Conservation (phyloP, 345 rosid species). For the Eucalyptus cloeziana region DNA sequence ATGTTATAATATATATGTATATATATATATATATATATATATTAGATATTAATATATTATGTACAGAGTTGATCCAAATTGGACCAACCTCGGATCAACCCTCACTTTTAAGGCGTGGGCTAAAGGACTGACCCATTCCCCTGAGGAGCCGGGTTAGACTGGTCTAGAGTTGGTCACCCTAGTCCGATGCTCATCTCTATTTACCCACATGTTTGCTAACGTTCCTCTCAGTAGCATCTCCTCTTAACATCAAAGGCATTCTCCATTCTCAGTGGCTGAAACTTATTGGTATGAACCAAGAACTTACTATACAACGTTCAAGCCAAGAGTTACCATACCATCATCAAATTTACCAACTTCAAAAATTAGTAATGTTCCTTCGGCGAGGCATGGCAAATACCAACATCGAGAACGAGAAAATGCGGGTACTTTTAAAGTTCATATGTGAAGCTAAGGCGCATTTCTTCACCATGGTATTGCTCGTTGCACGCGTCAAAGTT, state of each 20-base stretch:
- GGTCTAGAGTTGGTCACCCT: too few relatives aligned
- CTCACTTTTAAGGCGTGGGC: too few relatives aligned
- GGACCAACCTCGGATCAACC: too few relatives aligned
- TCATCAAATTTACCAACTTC: neutral
- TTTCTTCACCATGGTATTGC: neutral
- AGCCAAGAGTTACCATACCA: neutral
- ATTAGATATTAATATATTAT: too few relatives aligned
- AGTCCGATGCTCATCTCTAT: fast-evolving
- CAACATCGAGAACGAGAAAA: neutral
- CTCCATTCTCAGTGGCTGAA: neutral
- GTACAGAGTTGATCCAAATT: too few relatives aligned
- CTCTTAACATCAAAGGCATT: neutral
- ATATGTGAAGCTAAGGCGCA: neutral
- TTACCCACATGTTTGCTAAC: neutral
- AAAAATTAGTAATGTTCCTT: neutral
- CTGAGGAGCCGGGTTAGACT: too few relatives aligned
- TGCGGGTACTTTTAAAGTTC: neutral
- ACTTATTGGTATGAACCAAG: neutral
- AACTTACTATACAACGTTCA: neutral
- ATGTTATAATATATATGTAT: too few relatives aligned
- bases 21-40: too few relatives aligned
- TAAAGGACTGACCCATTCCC: fast-evolving
- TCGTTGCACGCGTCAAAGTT: neutral
- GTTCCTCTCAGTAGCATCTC: neutral
- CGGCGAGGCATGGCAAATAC: neutral